Evolutionary conservation across 805 yeast genomes (phyloP).

Genomic region (Vanderwaltozyma polyspora): DNA sequence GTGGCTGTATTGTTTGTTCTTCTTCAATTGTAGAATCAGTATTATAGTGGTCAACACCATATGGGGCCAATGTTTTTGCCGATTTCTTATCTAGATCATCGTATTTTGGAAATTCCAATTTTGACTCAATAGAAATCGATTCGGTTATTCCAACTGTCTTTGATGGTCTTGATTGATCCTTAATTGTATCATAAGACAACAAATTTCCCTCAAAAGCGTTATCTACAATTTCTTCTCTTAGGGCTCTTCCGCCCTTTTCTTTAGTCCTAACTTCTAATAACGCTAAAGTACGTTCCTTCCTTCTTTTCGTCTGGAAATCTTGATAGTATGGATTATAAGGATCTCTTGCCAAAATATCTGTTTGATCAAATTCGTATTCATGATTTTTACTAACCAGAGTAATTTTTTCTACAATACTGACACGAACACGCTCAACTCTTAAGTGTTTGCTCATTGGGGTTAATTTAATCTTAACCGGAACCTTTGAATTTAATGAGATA

Average conservation of each 20-base stretch:
- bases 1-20: not conserved
- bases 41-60: conserved; percentile 25
- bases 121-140: conserved; percentile 21
- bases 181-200: conserved; percentile 36
- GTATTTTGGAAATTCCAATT: conserved; percentile 25
- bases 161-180: conserved; percentile 2
- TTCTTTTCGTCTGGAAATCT: conserved; percentile 26
- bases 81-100: conserved; percentile 19
- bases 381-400: conserved; percentile 51
- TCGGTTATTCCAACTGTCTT: conserved; percentile 28
- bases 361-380: conserved; percentile 45
- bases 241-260: conserved; percentile 35
- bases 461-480: conserved; percentile 50
- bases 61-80: conserved; percentile 24
- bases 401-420: conserved; percentile 57
- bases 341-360: conserved; percentile 28
- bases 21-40: conserved; percentile 12
- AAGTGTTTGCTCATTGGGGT: conserved; percentile 57
- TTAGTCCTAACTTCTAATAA: conserved; percentile 58
- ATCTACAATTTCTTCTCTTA: conserved; percentile 48
- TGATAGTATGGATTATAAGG: conserved; percentile 27
- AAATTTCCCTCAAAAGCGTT: conserved; percentile 50
- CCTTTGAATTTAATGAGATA: conserved; percentile 51
- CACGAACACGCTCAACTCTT: conserved; percentile 49
- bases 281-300: conserved; percentile 43